These are phyloP conservation scores for Skeletonema marinoi DNA, from an alignment of 108 stramenopile genomes.

Conservation along the genomic window DNA sequence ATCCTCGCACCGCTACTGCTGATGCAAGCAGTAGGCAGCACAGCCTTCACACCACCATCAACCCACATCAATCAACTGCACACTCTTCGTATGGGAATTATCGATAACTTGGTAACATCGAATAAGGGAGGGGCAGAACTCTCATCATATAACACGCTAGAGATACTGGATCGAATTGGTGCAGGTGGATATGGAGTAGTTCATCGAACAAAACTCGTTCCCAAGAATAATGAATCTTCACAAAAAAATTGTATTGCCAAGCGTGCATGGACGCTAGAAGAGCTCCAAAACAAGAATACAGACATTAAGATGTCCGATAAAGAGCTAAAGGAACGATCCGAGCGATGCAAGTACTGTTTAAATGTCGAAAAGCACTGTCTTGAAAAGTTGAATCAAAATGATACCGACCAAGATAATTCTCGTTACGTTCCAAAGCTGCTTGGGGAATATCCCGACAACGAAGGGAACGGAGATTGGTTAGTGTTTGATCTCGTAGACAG, in stretches of 20 bases:
- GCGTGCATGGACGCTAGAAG: neutral
- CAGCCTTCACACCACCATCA: neutral
- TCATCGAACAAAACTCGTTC: neutral
- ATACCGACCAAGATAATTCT: neutral
- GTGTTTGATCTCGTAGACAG: slow-evolving; percentile 55
- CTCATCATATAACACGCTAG: neutral
- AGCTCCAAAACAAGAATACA: neutral
- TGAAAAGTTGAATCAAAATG: slow-evolving; percentile 41
- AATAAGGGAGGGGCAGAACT: neutral
- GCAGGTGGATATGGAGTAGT: neutral
- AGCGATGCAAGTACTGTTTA: slow-evolving; percentile 72
- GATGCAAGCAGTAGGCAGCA: neutral
- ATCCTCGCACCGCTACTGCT: neutral
- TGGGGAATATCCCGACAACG: slow-evolving; percentile 13
- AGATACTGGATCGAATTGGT: neutral
- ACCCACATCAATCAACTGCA: neutral
- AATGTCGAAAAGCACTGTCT: slow-evolving; percentile 77
- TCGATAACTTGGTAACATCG: neutral
- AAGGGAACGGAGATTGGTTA: slow-evolving; percentile 59
- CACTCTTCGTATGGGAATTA: neutral
- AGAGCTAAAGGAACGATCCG: slow-evolving; percentile 2
- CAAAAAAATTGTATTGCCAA: neutral
- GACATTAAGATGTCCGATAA: neutral
- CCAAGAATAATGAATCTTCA: neutral
- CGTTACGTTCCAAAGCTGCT: slow-evolving; percentile 39